These are phyloP conservation scores for Trypanosoma vivax DNA, from an alignment of 208 protist genomes.

Conservation along the genomic window DNA sequence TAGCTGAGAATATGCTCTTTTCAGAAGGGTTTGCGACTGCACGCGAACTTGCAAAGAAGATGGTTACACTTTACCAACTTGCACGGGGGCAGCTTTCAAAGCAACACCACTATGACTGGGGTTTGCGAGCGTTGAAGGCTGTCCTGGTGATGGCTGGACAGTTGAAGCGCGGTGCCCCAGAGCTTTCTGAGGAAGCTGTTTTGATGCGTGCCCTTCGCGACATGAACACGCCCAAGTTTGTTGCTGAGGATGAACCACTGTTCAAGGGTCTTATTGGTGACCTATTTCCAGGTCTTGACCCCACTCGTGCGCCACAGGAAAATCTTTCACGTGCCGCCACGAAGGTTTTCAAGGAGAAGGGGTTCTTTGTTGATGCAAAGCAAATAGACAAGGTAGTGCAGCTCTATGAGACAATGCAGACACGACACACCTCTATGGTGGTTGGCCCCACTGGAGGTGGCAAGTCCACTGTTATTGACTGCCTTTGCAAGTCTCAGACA, in stretches of 20 bases:
- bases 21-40: conserved; percentile 96
- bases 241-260: conserved; percentile 98
- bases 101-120: conserved; percentile 99
- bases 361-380: conserved; percentile 73
- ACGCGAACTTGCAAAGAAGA: conserved; percentile 97
- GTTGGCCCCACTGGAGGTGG: conserved; percentile 97
- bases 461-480: conserved; percentile 97
- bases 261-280: conserved; percentile 98
- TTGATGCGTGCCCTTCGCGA: conserved; percentile 98
- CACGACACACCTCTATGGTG: conserved; percentile 98
- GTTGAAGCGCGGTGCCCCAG: conserved; percentile 94
- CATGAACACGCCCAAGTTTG: conserved; percentile 99
- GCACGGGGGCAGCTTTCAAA: conserved; percentile 97
- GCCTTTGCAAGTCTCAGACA: conserved; percentile 92
- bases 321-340: conserved; percentile 91
- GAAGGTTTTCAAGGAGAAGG: conserved; percentile 69
- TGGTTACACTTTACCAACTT: conserved; percentile 98
- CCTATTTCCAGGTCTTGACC: conserved; percentile 96
- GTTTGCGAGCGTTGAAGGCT: conserved; percentile 97
- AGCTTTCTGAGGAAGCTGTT: conserved; percentile 95
- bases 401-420: conserved; percentile 99
- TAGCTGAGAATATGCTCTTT: conserved; percentile 99
- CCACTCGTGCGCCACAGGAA: conserved; percentile 92
- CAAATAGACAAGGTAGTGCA: conserved; percentile 99
- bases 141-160: conserved; percentile 98